Evolutionary conservation across 768 basidiomycete genomes (phyloP).

Genomic region (Leccinum boreale): DNA sequence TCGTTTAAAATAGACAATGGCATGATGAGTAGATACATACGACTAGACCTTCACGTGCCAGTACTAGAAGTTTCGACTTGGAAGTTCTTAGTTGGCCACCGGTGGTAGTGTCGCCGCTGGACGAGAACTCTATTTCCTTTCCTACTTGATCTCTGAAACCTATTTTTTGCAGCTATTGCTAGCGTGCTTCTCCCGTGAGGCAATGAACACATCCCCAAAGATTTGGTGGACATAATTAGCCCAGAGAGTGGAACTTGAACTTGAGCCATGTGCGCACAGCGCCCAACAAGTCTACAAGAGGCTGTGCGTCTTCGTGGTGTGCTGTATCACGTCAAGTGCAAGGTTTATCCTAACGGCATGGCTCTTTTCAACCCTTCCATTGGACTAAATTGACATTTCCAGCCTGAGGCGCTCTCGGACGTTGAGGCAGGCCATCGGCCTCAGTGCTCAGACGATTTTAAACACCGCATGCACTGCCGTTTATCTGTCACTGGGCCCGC

Average conservation of each 20-base stretch:
- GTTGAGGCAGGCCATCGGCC: neutral
- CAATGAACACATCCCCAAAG: neutral
- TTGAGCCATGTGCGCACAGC: conserved; percentile 1
- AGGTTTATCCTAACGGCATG: neutral
- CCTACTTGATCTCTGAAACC: neutral
- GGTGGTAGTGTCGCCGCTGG: conserved; percentile 9
- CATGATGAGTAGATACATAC: conserved; percentile 1
- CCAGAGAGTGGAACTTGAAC: neutral
- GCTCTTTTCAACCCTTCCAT: neutral
- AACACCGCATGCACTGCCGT: neutral
- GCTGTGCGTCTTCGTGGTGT: neutral
- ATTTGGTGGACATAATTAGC: conserved; percentile 10
- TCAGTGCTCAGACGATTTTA: conserved; percentile 1
- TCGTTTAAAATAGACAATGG: neutral
- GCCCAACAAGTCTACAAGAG: neutral
- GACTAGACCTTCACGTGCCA: conserved; percentile 14
- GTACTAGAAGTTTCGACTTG: conserved; percentile 2
- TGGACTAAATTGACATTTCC: neutral
- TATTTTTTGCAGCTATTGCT: conserved; percentile 13
- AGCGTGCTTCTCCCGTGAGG: neutral
- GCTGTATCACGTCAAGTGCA: neutral
- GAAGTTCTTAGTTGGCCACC: neutral
- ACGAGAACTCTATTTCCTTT: conserved; percentile 11
- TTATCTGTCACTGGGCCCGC: neutral
- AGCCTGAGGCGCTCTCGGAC: neutral